These are phyloP conservation scores for Rhodotorula babjevae DNA, from an alignment of 768 basidiomycete genomes.

Conservation along the genomic window DNA sequence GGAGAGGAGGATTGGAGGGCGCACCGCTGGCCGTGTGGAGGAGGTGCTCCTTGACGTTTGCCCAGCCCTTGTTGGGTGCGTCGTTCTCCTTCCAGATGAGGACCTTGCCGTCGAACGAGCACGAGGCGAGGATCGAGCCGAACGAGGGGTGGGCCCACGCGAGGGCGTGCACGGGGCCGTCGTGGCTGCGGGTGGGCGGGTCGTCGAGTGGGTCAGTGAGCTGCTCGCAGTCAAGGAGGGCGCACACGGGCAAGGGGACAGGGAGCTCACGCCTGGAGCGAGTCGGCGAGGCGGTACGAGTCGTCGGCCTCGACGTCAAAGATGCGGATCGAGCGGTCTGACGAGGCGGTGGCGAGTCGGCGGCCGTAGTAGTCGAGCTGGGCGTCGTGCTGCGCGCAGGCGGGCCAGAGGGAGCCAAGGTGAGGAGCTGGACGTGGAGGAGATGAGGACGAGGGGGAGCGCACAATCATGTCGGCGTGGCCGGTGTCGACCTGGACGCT, in stretches of 20 bases:
- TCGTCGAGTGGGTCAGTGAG: background rate
- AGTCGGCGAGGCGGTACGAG: constrained; percentile 45
- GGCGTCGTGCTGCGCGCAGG: constrained; percentile 73
- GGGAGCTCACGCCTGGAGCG: constrained; percentile 69
- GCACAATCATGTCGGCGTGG: constrained; percentile 97
- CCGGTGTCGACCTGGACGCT: constrained; percentile 68
- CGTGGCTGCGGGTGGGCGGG: constrained; percentile 59
- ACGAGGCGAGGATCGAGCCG: constrained; percentile 93
- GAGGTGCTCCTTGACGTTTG: constrained; percentile 90
- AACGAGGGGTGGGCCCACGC: constrained; percentile 98
- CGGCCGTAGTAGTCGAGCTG: constrained; percentile 98
- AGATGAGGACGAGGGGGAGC: constrained; percentile 44
- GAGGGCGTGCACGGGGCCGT: constrained; percentile 96
- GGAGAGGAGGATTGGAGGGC: constrained; percentile 37
- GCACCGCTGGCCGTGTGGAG: constrained; percentile 88
- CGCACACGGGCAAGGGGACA: too few species aligned
- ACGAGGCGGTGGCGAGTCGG: constrained; percentile 91
- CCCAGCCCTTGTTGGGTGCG: constrained; percentile 58
- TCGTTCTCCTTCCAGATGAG: constrained; percentile 93
- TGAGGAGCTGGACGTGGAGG: background rate
- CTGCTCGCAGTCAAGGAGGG: too few species aligned
- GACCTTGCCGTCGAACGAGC: constrained; percentile 96
- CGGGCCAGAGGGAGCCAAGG: background rate
- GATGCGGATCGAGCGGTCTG: constrained; percentile 88
- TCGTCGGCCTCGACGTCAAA: constrained; percentile 92